phyloP scores from a whole-genome alignment of 768 basidiomycete genomes.

The Chlorophyllum brunneum region DNA sequence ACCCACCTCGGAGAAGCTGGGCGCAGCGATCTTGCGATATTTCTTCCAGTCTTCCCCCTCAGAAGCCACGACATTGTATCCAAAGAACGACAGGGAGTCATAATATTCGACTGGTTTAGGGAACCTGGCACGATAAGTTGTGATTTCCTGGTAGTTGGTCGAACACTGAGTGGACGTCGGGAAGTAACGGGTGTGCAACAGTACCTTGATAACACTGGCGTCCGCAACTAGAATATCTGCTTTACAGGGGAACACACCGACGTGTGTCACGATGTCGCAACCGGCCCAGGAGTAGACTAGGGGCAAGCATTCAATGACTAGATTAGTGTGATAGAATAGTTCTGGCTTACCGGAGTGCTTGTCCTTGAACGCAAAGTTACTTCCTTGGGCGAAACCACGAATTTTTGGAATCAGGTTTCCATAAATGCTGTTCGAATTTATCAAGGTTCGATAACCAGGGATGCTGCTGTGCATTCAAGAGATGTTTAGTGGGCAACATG shows the following conservation, averaged over 20 bases:
- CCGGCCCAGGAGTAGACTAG: slow-evolving; percentile 1
- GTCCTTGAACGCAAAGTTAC: not conserved
- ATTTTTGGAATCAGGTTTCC: not conserved
- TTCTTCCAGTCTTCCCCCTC: slow-evolving; percentile 62
- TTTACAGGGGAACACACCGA: not conserved
- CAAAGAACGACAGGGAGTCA: slow-evolving; percentile 40
- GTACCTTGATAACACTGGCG: slow-evolving; percentile 27
- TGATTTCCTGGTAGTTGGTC: slow-evolving; percentile 36
- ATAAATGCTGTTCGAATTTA: not conserved
- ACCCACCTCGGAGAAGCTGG: slow-evolving; percentile 55
- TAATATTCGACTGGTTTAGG: slow-evolving; percentile 48
- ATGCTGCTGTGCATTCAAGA: not conserved
- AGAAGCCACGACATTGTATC: slow-evolving; percentile 53
- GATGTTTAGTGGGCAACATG: not conserved
- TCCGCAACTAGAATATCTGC: slow-evolving; percentile 24
- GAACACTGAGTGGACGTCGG: not conserved
- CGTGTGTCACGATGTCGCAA: slow-evolving; percentile 4
- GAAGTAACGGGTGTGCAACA: not conserved
- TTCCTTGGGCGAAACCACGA: not conserved
- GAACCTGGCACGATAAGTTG: slow-evolving; percentile 42
- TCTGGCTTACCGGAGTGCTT: slow-evolving; percentile 1
- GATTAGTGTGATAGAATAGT: too few relatives aligned
- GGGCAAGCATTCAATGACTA: not conserved
- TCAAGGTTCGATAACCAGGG: not conserved
- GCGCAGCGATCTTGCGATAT: slow-evolving; percentile 54